Conservation (phyloP, 2,329 filamentous ascomycete genomes). For the Xylariomycetidae sp. region DNA sequence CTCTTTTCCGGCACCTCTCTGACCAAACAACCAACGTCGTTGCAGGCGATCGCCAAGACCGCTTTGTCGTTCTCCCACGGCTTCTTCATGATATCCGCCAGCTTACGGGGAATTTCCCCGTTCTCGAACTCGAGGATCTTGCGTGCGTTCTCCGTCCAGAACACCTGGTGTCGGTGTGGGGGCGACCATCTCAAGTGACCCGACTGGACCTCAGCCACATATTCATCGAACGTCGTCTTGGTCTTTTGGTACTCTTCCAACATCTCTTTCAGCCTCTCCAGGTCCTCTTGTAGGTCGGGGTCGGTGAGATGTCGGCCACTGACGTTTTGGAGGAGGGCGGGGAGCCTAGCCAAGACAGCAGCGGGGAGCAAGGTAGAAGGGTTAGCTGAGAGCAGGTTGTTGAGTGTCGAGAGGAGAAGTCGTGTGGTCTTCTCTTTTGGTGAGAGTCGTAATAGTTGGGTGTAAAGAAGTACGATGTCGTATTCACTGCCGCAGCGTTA, state of each 20-base stretch:
- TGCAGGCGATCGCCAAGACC: slow-evolving; percentile 87
- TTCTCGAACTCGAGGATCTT: slow-evolving; percentile 80
- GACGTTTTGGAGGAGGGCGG: slow-evolving; percentile 57
- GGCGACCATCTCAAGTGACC: slow-evolving; percentile 91
- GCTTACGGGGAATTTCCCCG: slow-evolving; percentile 68
- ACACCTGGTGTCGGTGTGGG: slow-evolving; percentile 76
- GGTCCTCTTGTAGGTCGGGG: slow-evolving; percentile 57
- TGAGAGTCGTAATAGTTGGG: slow-evolving; percentile 84
- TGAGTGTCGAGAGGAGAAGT: slow-evolving; percentile 79
- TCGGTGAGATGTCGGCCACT: slow-evolving; percentile 57
- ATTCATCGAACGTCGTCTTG: slow-evolving; percentile 79
- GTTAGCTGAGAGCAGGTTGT: slow-evolving; percentile 72
- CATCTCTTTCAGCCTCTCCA: slow-evolving; percentile 54
- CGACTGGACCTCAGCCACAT: slow-evolving; percentile 76
- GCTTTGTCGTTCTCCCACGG: slow-evolving; percentile 77
- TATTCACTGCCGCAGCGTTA: slow-evolving; percentile 62
- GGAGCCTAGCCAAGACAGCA: slow-evolving; percentile 80
- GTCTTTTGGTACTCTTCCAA: slow-evolving; percentile 63
- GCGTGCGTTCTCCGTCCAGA: slow-evolving; percentile 88
- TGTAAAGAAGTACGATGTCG: slow-evolving; percentile 85
- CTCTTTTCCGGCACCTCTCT: slow-evolving; percentile 85
- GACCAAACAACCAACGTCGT: slow-evolving; percentile 82
- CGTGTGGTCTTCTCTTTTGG: slow-evolving; percentile 98
- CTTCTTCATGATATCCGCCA: slow-evolving; percentile 75
- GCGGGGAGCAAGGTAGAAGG: slow-evolving; percentile 71